Evolutionary conservation across 441 rosid species (phyloP).

Genomic region (Kokia cookei): DNA sequence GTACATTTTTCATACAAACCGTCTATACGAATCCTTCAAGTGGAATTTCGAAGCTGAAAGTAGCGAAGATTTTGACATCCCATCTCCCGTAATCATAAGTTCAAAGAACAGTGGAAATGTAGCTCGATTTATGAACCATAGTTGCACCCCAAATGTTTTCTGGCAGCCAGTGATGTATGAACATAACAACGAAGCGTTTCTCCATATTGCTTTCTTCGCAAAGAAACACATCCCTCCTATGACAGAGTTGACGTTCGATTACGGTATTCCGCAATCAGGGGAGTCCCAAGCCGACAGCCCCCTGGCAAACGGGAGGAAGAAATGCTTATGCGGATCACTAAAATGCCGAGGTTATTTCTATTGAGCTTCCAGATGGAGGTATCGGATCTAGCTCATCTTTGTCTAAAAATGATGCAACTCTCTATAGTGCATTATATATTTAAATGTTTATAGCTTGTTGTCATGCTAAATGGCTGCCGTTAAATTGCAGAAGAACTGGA

Average conservation of each 20-base stretch:
- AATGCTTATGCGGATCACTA: conserved; percentile 54
- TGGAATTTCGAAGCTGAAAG: conserved; percentile 35
- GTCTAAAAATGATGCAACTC: not conserved
- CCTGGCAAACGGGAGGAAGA: conserved; percentile 25
- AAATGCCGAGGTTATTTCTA: conserved; percentile 51
- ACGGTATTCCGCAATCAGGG: conserved; percentile 27
- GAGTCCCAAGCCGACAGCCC: conserved; percentile 9
- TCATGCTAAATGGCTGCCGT: not conserved
- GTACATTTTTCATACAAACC: conserved; percentile 35
- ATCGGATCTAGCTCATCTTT: not conserved
- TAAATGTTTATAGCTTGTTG: not conserved
- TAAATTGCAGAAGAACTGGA: not conserved
- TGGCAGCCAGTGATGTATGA: conserved; percentile 48
- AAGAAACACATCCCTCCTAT: conserved; percentile 46
- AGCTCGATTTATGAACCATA: conserved; percentile 58
- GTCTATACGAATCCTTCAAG: conserved; percentile 25
- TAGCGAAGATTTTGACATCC: conserved; percentile 23
- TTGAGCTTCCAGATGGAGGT: conserved; percentile 4
- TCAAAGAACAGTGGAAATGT: conserved; percentile 45
- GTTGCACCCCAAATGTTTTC: conserved; percentile 47
- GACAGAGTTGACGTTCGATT: conserved; percentile 48
- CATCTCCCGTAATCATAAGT: conserved; percentile 39
- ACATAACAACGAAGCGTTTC: conserved; percentile 22
- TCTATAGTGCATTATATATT: not conserved
- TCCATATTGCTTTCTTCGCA: conserved; percentile 48